phyloP scores from a whole-genome alignment of 2,329 filamentous ascomycete species.

The Colletotrichum abscissum region DNA sequence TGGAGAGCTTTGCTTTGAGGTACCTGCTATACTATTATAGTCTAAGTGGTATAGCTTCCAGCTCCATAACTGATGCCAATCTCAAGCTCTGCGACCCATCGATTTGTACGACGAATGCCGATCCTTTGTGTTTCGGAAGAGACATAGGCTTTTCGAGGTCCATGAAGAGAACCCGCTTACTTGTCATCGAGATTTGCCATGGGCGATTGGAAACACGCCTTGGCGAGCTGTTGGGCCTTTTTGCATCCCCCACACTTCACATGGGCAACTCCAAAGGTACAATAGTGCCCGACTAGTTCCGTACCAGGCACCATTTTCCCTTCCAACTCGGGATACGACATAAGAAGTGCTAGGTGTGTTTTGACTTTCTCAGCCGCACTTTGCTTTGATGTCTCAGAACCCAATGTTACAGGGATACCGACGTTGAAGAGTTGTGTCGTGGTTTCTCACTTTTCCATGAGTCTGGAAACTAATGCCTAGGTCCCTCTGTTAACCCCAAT shows the following conservation, averaged over 20 bases:
- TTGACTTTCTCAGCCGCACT: neutral
- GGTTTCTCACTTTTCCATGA: neutral
- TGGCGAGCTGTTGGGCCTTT: neutral
- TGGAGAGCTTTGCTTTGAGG: neutral
- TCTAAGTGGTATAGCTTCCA: neutral
- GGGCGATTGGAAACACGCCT: neutral
- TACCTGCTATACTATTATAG: neutral
- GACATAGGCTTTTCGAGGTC: slow-evolving; percentile 5
- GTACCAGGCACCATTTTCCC: neutral
- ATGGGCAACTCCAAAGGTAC: neutral
- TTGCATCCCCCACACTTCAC: neutral
- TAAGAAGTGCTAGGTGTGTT: neutral
- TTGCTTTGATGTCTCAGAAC: neutral
- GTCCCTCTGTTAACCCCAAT: neutral
- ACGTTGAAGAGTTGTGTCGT: neutral
- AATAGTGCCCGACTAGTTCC: neutral
- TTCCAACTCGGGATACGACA: neutral
- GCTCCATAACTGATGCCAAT: slow-evolving; percentile 7
- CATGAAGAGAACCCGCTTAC: neutral
- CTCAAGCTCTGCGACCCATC: slow-evolving; percentile 2
- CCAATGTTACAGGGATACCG: neutral
- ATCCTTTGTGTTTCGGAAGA: neutral
- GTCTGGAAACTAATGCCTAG: neutral
- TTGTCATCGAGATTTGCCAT: slow-evolving; percentile 3
- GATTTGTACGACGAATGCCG: neutral